Evolutionary conservation across 2,329 filamentous ascomycete genomes (phyloP).

Genomic region (Apiospora phragmitis): DNA sequence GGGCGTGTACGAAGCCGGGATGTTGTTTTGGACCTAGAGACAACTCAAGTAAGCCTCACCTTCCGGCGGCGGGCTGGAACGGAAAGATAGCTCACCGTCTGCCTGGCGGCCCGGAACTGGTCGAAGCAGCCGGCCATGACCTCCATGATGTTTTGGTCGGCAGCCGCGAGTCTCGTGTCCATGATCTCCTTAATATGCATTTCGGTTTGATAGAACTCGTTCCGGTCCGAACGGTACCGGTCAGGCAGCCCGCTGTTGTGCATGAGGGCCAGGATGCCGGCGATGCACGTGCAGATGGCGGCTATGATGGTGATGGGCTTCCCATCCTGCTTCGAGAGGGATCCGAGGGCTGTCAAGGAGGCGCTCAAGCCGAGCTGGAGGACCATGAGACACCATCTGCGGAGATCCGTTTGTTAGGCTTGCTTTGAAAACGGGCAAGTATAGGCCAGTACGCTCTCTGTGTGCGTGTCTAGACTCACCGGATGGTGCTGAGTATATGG

Average conservation of each 20-base stretch:
- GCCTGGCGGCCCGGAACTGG: conserved; percentile 45
- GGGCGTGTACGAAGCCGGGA: conserved; percentile 42
- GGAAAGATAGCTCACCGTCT: conserved; percentile 26
- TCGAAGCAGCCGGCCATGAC: conserved; percentile 49
- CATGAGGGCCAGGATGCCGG: conserved; percentile 51
- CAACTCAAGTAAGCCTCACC: background rate
- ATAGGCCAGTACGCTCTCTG: background rate
- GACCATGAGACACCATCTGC: conserved; percentile 49
- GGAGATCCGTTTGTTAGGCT: background rate
- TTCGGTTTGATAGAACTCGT: conserved; percentile 50
- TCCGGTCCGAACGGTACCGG: conserved; percentile 49
- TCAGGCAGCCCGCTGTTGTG: conserved; percentile 57
- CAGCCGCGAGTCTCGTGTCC: conserved; percentile 46
- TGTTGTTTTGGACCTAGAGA: conserved; percentile 42
- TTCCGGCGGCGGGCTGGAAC: background rate
- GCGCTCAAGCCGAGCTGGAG: conserved; percentile 51
- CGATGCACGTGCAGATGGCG: conserved; percentile 49
- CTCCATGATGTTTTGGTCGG: conserved; percentile 44
- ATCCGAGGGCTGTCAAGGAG: conserved; percentile 50
- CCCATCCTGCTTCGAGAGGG: conserved; percentile 37
- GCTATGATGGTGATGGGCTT: conserved; percentile 50
- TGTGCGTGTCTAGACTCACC: background rate
- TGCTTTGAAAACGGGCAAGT: background rate
- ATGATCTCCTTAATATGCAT: conserved; percentile 52
- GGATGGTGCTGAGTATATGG: conserved; percentile 38